Evolutionary conservation across 2,329 filamentous ascomycete genomes (phyloP), one percentile per base, ranked within the genome.

Genomic region (Sporothrix euskadiensis): DNA sequence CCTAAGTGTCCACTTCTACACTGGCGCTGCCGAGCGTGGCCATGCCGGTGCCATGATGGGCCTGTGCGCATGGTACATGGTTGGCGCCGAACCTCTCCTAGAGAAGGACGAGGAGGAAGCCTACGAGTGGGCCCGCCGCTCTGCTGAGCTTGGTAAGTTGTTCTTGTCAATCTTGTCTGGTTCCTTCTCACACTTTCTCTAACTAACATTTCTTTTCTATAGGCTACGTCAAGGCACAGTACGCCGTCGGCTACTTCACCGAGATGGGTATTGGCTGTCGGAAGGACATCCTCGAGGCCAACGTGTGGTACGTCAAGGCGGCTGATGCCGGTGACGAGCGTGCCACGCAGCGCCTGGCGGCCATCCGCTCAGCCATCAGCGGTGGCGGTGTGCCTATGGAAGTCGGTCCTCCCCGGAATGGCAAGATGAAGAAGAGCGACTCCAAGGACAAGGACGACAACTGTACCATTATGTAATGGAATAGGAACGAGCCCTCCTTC

Each of bases 191-290:
- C 14, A 32, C 19, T 16, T 8, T 39, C 3, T 41, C 26, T 52
- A 10, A 52, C 65, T 68, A 71, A 71, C 54, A 22, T 1, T 10
- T 12, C n/a, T 61, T 16, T 47, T 14, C 35, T 41, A 2, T 8
- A 93, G 91, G 89, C 69, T 88, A 85, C 74, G 86, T 88, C 75
- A 90, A 89, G 78, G 96, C 96, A n/a, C 90, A 98, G 81, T 99
- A 98, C 78, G 94, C 96, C 0, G 89, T 97, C 30, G 96, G 94
- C 61, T 98, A 98, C 83, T 99, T 99, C 81, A 98, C 94, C 5
- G 96, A 99, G 81, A 97, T 97, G 93, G 96, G 96, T 75, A 98
- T 99, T 78, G 96, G 96, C 69, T 98, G 94, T 81, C 92, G 94
- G 52, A 90, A 94, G 68, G 96, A 99, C 81, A 90, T 95, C n/a